Evolutionary conservation across 768 basidiomycete genomes (phyloP).

Genomic region (Pleurotus tuoliensis): DNA sequence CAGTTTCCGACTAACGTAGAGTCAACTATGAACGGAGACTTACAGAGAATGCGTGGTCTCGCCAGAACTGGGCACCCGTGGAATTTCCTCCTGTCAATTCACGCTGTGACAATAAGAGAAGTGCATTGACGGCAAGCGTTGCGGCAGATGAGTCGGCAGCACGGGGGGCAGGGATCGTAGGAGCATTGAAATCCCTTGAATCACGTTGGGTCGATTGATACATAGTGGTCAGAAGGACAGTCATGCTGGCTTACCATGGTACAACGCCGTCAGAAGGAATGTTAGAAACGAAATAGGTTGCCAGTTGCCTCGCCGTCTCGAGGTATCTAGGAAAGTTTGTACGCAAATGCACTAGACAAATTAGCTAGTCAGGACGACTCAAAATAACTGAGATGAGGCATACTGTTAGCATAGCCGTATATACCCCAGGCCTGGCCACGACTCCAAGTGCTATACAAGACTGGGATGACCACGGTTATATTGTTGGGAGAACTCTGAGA

Average conservation of each 20-base stretch:
- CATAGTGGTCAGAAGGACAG: background rate
- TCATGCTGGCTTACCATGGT: constrained; percentile 48
- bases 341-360: constrained; percentile 51
- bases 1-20: background rate
- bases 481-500: background rate
- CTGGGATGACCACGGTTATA: background rate
- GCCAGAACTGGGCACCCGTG: constrained; percentile 33
- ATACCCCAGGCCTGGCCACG: constrained; percentile 73
- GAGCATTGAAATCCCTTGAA: constrained; percentile 67
- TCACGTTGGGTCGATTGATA: background rate
- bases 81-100: constrained; percentile 28
- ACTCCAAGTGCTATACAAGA: constrained; percentile 59
- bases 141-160: constrained; percentile 72
- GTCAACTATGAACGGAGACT: constrained; percentile 7
- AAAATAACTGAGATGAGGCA: constrained; percentile 16
- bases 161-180: constrained; percentile 44
- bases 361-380: background rate
- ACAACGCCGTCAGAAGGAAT: constrained; percentile 59
- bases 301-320: constrained; percentile 54
- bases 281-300: constrained; percentile 55
- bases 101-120: constrained; percentile 51
- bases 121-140: constrained; percentile 54
- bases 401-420: constrained; percentile 68
- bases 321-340: constrained; percentile 51
- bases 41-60: constrained; percentile 45